Evolutionary conservation across 163 green algal genomes (phyloP).

Genomic region (Scenedesmus sp.): DNA sequence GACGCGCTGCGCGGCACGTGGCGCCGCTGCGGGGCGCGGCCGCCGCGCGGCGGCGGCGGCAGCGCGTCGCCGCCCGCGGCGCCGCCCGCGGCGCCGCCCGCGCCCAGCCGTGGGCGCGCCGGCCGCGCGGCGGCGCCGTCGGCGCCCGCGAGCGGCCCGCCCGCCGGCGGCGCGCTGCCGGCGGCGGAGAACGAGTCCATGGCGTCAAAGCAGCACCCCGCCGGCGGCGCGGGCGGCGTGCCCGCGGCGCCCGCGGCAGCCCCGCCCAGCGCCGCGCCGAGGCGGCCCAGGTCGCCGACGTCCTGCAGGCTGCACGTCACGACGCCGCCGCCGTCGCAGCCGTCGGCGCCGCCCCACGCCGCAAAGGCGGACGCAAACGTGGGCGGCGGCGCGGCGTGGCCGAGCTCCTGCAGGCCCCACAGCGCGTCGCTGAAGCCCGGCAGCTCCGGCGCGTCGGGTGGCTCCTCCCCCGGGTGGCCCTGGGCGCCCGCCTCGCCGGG

Average conservation of each 20-base stretch:
- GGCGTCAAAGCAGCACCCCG: constrained; percentile 21
- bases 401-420: constrained; percentile 5
- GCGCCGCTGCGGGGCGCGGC: constrained; percentile 1
- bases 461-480: too few relatives aligned
- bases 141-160: neutral
- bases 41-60: neutral
- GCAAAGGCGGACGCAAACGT: neutral
- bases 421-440: too few relatives aligned
- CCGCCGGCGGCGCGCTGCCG: neutral
- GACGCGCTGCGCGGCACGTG: neutral
- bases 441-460: neutral
- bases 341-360: neutral
- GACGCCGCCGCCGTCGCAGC: neutral
- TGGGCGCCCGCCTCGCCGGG: neutral
- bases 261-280: neutral
- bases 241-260: constrained; percentile 6
- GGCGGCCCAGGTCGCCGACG: neutral
- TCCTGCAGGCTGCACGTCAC: neutral
- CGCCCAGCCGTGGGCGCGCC: neutral
- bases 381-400: neutral
- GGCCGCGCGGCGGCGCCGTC: neutral
- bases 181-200: constrained; percentile 31
- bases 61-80: neutral
- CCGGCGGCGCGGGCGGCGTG: constrained; percentile 16
- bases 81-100: neutral